Conservation (phyloP, 2,329 filamentous ascomycete genomes). For the Paecilomyces sp. region DNA sequence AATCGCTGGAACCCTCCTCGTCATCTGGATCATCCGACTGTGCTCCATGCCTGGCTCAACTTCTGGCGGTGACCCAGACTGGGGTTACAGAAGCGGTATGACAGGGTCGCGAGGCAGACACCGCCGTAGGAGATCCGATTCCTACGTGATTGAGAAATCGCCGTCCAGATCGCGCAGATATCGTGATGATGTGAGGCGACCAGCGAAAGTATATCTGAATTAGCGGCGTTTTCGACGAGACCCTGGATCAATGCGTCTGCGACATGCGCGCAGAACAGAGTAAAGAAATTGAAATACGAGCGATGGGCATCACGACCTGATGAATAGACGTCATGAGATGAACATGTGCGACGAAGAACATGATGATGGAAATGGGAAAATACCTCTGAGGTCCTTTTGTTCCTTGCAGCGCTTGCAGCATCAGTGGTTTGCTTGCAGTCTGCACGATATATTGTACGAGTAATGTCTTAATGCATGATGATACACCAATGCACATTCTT, state of each 20-base stretch:
- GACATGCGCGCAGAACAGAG: background rate
- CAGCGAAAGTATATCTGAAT: background rate
- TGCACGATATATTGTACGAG: background rate
- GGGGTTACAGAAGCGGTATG: slow-evolving; percentile 13
- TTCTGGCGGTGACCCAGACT: slow-evolving; percentile 14
- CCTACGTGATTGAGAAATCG: background rate
- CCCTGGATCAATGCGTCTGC: background rate
- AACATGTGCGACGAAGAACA: background rate
- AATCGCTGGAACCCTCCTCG: slow-evolving; percentile 28
- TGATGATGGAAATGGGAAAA: background rate
- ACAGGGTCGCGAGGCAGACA: slow-evolving; percentile 6
- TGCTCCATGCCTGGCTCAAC: slow-evolving; percentile 17
- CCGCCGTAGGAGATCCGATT: slow-evolving; percentile 11
- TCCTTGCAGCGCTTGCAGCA: background rate
- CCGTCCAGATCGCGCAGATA: background rate
- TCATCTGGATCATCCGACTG: slow-evolving; percentile 29
- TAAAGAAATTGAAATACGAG: background rate
- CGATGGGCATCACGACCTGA: background rate
- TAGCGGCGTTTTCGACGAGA: background rate
- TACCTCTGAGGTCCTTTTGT: background rate
- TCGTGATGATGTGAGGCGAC: background rate
- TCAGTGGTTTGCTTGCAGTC: background rate
- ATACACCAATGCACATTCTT: background rate
- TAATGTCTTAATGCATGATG: background rate
- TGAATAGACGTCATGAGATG: background rate